phyloP scores from a whole-genome alignment of 768 basidiomycete genomes.

The Suillus sp. region DNA sequence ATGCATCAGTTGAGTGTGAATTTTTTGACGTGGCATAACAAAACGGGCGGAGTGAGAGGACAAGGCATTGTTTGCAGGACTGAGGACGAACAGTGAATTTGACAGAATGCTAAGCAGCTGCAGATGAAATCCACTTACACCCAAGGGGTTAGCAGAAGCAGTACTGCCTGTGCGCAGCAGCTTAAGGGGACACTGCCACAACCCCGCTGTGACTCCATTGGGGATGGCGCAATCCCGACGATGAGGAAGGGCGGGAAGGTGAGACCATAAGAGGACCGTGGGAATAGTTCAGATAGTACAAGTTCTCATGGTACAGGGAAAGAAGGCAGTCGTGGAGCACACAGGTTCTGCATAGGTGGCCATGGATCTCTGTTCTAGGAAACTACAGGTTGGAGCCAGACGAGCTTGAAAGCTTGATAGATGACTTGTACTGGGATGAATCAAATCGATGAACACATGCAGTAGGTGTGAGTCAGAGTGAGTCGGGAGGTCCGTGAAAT shows the following conservation, averaged over 20 bases:
- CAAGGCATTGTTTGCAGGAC: conserved; percentile 2
- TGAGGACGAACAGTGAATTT: neutral
- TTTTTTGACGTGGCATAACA: conserved; percentile 8
- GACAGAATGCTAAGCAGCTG: neutral
- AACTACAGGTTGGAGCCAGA: too few relatives aligned
- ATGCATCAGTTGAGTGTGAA: conserved; percentile 10
- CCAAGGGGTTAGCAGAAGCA: neutral
- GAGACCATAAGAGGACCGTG: neutral
- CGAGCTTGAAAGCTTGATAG: too few relatives aligned
- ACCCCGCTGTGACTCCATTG: conserved; percentile 3
- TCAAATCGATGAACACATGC: too few relatives aligned
- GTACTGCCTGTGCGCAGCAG: conserved; percentile 4
- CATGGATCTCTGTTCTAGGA: too few relatives aligned
- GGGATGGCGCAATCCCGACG: conserved; percentile 4
- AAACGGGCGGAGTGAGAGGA: conserved; percentile 7
- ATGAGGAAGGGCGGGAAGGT: neutral
- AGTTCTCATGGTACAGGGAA: neutral
- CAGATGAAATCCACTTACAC: neutral
- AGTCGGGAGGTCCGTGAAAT: conserved; percentile 15
- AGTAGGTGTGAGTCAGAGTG: conserved; percentile 16
- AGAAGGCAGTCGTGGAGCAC: neutral
- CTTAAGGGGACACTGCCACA: neutral
- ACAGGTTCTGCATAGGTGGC: neutral
- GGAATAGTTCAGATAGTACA: neutral
- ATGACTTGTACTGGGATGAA: too few relatives aligned